Evolutionary conservation across 2,329 filamentous ascomycete species (phyloP).

Genomic region (Cercospora berteroae): DNA sequence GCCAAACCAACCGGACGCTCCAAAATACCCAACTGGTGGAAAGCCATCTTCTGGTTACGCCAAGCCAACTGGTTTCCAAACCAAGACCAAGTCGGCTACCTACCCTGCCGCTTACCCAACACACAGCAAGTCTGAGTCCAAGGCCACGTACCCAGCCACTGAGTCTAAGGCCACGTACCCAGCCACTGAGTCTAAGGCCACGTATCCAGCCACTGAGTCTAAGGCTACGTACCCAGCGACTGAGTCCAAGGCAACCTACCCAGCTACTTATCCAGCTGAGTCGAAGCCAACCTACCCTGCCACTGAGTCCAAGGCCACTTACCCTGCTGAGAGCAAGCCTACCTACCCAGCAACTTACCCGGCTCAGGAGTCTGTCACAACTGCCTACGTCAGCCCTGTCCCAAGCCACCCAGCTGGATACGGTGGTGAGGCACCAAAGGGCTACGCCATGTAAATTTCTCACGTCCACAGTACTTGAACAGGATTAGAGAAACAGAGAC

Average conservation of each 20-base stretch:
- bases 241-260: background rate
- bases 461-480: background rate
- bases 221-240: background rate
- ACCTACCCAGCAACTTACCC: conserved; percentile 2
- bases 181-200: background rate
- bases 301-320: background rate
- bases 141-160: background rate
- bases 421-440: background rate
- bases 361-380: background rate
- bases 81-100: background rate
- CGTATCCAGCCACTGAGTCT: too few relatives aligned
- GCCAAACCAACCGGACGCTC: conserved; percentile 1
- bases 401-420: conserved; percentile 6
- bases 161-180: background rate
- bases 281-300: too few relatives aligned
- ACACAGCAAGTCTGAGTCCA: background rate
- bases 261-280: background rate
- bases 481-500: background rate
- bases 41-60: conserved; percentile 15
- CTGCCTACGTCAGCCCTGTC: conserved; percentile 19
- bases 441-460: background rate
- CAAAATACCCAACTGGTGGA: conserved; percentile 24
- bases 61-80: conserved; percentile 15
- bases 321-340: background rate
- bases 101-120: too few relatives aligned